Percentiles rank a stretch among this genome's conserved stretches.
Conservation (phyloP, 2,329 filamentous ascomycete genomes). For the Stachybotrys chartarum region DNA sequence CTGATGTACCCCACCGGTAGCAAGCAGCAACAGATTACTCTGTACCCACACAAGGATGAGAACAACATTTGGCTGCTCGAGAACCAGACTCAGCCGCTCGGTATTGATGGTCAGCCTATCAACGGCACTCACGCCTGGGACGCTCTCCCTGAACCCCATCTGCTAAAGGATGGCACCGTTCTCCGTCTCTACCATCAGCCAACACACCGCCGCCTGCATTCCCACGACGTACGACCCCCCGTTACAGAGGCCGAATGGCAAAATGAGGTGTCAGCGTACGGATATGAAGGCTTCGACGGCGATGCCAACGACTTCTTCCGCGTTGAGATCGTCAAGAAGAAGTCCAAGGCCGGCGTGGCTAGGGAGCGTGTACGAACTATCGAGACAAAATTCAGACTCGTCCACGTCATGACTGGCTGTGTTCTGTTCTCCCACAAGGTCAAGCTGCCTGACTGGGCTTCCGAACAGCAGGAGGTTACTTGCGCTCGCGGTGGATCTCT, state of each 20-base stretch:
- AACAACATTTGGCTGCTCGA: conserved; percentile 94
- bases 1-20: conserved; percentile 97
- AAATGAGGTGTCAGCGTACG: conserved; percentile 93
- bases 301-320: conserved; percentile 96
- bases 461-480: conserved; percentile 97
- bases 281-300: conserved; percentile 92
- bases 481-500: conserved; percentile 86
- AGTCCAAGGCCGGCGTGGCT: conserved; percentile 71
- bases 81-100: conserved; percentile 90
- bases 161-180: conserved; percentile 72
- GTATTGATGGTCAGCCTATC: conserved; percentile 66
- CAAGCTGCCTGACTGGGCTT: conserved; percentile 96
- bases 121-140: conserved; percentile 84
- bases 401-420: conserved; percentile 96
- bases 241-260: conserved; percentile 89
- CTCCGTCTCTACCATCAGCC: conserved; percentile 77
- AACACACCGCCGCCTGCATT: conserved; percentile 87
- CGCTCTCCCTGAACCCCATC: conserved; percentile 53
- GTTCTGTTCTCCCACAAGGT: conserved; percentile 97
- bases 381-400: conserved; percentile 89
- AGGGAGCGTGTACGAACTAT: conserved; percentile 88
- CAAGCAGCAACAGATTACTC: conserved; percentile 97
- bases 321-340: conserved; percentile 85
- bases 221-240: conserved; percentile 85
- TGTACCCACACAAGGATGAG: conserved; percentile 98